Percentiles rank a stretch among this genome's conserved stretches.
Conservation (phyloP, 2,329 filamentous ascomycete species). For the Thermothelomyces thermophilus region DNA sequence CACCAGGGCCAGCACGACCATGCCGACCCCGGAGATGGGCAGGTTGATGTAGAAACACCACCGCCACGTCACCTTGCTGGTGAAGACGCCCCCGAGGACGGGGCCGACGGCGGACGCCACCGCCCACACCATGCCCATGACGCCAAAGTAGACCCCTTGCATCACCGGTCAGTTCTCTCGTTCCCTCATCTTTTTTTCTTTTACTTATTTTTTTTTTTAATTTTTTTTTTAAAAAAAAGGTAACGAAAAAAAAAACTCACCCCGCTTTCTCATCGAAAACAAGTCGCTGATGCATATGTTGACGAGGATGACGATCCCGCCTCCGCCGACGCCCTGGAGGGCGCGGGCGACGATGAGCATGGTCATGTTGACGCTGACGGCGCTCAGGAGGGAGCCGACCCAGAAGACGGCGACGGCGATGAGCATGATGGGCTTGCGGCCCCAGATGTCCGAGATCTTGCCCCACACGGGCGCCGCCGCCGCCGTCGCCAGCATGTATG, state of each 20-base stretch:
- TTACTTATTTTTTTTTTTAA: not conserved
- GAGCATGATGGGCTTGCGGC: slow-evolving; percentile 47
- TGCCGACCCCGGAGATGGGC: slow-evolving; percentile 47
- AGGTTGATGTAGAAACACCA: slow-evolving; percentile 48
- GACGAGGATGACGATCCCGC: slow-evolving; percentile 45
- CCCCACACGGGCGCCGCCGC: slow-evolving; percentile 67
- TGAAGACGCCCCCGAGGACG: slow-evolving; percentile 54
- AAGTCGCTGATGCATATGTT: slow-evolving; percentile 49
- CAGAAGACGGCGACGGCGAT: slow-evolving; percentile 45
- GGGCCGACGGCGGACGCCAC: slow-evolving; percentile 60
- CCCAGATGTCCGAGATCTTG: slow-evolving; percentile 52
- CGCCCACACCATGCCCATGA: slow-evolving; percentile 62
- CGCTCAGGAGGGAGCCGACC: slow-evolving; percentile 44
- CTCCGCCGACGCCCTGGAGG: slow-evolving; percentile 46
- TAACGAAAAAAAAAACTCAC: slow-evolving; percentile 10
- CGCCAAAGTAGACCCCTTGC: slow-evolving; percentile 49
- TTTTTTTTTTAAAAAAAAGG: not conserved
- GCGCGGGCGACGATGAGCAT: slow-evolving; percentile 43
- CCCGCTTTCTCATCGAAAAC: slow-evolving; percentile 40
- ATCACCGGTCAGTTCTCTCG: not conserved
- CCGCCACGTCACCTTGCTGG: slow-evolving; percentile 52
- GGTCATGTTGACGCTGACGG: slow-evolving; percentile 38
- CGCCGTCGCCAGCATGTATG: slow-evolving; percentile 64
- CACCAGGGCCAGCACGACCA: slow-evolving; percentile 54
- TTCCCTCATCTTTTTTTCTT: no score